Evolutionary conservation across 129 eudicot genomes (phyloP).

Genomic region (Deinandra increscens): DNA sequence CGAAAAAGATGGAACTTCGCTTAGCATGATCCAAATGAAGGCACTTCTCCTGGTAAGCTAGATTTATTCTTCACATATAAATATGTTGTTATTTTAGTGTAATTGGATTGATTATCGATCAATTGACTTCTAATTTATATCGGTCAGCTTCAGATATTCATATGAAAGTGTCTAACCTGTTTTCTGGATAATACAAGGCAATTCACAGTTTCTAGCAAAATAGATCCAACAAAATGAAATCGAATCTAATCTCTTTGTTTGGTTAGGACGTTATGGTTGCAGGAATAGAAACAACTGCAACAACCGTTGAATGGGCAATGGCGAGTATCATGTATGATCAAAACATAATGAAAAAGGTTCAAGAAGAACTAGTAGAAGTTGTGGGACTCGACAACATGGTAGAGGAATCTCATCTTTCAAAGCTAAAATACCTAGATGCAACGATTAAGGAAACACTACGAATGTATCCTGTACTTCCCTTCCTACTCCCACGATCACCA

Average conservation of each 20-base stretch:
- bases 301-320: conserved; percentile 18
- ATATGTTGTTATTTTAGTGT: no score
- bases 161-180: no score
- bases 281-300: conserved; percentile 11
- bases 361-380: no score
- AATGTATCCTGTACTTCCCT: conserved; percentile 15
- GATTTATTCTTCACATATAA: no score
- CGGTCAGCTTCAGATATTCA: no score
- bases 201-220: no score
- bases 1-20: not conserved
- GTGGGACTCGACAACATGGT: conserved; percentile 20
- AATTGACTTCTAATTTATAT: no score
- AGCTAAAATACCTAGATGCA: no score
- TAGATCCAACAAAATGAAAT: not conserved
- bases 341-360: conserved; percentile 18
- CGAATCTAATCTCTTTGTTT: not conserved
- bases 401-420: conserved; percentile 20
- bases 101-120: no score
- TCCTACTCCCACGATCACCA: conserved; percentile 13
- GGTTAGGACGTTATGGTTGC: conserved; percentile 1
- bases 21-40: conserved; percentile 17
- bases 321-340: conserved; percentile 1
- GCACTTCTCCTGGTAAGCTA: not conserved
- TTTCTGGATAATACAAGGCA: no score
- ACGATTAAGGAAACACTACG: conserved; percentile 21